Percentiles rank a stretch among this genome's conserved stretches.
These are phyloP conservation scores for Citrus mangshanensis DNA, from an alignment of 345 rosid genomes.

Conservation along the genomic window DNA sequence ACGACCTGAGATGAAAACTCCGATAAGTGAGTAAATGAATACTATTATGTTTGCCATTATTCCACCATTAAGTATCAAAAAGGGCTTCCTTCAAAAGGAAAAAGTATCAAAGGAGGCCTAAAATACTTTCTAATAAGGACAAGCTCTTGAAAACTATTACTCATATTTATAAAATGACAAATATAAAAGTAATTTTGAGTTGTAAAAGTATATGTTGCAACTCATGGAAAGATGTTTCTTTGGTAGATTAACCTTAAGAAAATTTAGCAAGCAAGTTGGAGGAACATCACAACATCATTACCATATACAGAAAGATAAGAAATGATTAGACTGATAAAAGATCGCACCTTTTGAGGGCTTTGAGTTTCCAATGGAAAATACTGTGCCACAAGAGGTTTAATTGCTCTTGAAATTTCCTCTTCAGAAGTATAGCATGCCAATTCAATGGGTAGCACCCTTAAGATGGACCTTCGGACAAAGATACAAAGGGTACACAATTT, in stretches of 20 bases:
- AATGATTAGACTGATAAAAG: not conserved
- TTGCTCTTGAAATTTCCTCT: conserved; percentile 84
- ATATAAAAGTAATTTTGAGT: not conserved
- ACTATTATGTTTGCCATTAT: not conserved
- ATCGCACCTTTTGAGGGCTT: conserved; percentile 60
- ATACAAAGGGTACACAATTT: not conserved
- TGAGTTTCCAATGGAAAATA: conserved; percentile 76
- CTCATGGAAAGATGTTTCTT: not conserved
- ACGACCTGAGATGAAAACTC: not conserved
- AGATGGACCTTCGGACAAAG: conserved; percentile 54
- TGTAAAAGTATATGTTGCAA: not conserved
- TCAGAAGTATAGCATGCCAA: conserved; percentile 92
- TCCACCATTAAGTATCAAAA: not conserved
- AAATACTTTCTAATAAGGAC: not conserved
- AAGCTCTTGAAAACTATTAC: not conserved
- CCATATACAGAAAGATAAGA: not conserved
- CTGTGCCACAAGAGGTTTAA: conserved; percentile 60
- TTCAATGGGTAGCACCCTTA: conserved; percentile 88
- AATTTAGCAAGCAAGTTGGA: not conserved
- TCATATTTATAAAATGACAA: not conserved
- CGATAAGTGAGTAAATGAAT: not conserved
- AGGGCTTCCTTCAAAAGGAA: not conserved
- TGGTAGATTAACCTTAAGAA: not conserved
- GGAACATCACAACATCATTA: not conserved
- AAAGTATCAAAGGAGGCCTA: not conserved